Conservation (phyloP, 257 asterid species). For the Catharanthus roseus region DNA sequence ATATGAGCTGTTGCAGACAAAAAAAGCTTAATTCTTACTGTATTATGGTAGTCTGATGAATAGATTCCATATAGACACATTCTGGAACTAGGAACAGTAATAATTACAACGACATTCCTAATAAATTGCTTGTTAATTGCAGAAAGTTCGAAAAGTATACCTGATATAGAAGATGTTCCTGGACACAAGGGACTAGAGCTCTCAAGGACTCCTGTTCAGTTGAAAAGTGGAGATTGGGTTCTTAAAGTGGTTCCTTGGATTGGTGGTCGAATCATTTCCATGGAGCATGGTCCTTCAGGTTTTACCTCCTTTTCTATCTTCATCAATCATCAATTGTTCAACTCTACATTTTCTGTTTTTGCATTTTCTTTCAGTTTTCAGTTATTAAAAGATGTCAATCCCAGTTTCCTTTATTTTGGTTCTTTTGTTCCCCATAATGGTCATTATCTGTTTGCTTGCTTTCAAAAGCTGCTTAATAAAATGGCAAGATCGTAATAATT, state of each 20-base stretch:
- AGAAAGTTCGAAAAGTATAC: slow-evolving; percentile 65
- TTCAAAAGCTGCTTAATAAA: neutral
- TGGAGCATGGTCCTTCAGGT: slow-evolving; percentile 94
- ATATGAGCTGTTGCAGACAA: neutral
- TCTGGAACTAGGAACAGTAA: neutral
- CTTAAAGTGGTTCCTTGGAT: slow-evolving; percentile 90
- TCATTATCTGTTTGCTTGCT: neutral
- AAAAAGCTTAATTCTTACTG: neutral
- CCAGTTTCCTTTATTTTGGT: neutral
- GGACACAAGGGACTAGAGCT: slow-evolving; percentile 75
- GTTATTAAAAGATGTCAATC: neutral
- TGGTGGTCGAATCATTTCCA: slow-evolving; percentile 92
- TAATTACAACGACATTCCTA: neutral
- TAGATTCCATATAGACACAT: neutral
- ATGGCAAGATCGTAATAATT: neutral
- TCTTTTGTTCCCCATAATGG: neutral
- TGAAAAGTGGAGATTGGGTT: slow-evolving; percentile 82
- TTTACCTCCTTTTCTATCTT: neutral
- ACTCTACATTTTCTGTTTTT: neutral
- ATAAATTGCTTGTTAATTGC: slow-evolving; percentile 26
- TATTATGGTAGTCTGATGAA: neutral
- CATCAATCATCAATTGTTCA: neutral
- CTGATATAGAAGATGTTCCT: slow-evolving; percentile 48
- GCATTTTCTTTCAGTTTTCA: neutral
- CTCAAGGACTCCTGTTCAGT: slow-evolving; percentile 60